Percentiles rank a stretch among this genome's conserved stretches.
phyloP scores from a whole-genome alignment of 495 filamentous ascomycete genomes.

The Staphylotrichum longicolle region DNA sequence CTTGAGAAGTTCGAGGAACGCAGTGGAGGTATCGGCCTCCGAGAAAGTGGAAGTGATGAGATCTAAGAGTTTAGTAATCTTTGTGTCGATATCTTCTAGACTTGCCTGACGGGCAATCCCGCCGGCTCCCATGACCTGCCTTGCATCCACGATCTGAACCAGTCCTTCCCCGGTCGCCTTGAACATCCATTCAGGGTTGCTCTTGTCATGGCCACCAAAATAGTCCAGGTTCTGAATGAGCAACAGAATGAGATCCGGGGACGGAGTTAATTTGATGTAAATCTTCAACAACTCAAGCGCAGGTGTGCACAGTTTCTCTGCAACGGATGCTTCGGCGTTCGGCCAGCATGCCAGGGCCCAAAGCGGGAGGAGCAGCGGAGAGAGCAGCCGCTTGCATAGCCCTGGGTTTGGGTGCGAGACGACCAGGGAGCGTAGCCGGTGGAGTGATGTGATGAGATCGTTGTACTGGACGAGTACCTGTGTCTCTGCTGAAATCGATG shows the following conservation, averaged over 20 bases:
- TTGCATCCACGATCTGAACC: slow-evolving; percentile 34
- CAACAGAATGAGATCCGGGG: slow-evolving; percentile 39
- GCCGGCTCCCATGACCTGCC: slow-evolving; percentile 7
- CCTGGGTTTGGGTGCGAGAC: slow-evolving; percentile 70
- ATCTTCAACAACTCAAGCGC: slow-evolving; percentile 46
- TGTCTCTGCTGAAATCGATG: slow-evolving; percentile 42
- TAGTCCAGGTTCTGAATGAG: slow-evolving; percentile 46
- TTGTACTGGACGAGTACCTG: slow-evolving; percentile 42
- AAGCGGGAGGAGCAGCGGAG: slow-evolving; percentile 62
- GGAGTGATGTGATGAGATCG: slow-evolving; percentile 50
- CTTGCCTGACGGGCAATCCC: background rate
- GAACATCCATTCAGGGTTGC: slow-evolving; percentile 41
- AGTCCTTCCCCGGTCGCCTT: slow-evolving; percentile 25
- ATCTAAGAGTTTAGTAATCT: slow-evolving; percentile 53
- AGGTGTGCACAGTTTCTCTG: slow-evolving; percentile 37
- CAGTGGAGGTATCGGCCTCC: slow-evolving; percentile 57
- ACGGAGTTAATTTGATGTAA: slow-evolving; percentile 46
- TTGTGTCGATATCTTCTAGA: slow-evolving; percentile 44
- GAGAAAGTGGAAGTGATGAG: slow-evolving; percentile 53
- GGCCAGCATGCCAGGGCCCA: slow-evolving; percentile 66
- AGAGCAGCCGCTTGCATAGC: slow-evolving; percentile 66
- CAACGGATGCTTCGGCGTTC: slow-evolving; percentile 20
- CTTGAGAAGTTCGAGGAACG: slow-evolving; percentile 64
- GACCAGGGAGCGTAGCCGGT: slow-evolving; percentile 56
- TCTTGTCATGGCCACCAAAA: slow-evolving; percentile 33